Evolutionary conservation across 1,284 basidiomycete species (phyloP).

Genomic region (Earliella scabrosa): DNA sequence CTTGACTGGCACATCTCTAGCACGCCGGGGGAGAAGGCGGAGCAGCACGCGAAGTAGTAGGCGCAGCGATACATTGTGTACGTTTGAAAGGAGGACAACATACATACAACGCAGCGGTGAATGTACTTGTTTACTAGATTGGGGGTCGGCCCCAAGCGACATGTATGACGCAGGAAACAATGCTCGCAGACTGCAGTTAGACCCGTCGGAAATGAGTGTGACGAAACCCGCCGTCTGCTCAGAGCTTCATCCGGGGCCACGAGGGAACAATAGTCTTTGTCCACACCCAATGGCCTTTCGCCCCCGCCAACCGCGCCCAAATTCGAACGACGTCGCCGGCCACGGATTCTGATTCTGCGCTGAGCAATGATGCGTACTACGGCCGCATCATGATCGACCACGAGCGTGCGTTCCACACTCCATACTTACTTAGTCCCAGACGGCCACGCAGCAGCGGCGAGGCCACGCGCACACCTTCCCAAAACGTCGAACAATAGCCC

Average conservation of each 20-base stretch:
- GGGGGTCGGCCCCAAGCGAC: too few species aligned
- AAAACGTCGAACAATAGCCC: slow-evolving; percentile 23
- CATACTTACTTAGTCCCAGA: background rate
- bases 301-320: background rate
- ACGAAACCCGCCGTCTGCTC: background rate
- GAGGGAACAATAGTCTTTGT: background rate
- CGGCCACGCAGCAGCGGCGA: slow-evolving; percentile 1
- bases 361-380: background rate
- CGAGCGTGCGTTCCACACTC: background rate
- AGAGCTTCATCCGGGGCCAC: background rate
- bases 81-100: background rate
- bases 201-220: background rate
- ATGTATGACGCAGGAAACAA: background rate
- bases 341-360: background rate
- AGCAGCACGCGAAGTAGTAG: slow-evolving; percentile 15
- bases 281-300: background rate
- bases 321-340: background rate
- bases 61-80: background rate
- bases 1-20: slow-evolving; percentile 81
- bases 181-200: background rate
- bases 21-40: background rate
- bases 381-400: background rate
- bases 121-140: background rate
- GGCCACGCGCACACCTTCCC: slow-evolving; percentile 1
- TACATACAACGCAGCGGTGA: background rate